Conservation (phyloP, 108 stramenopile species). For the Hondaea fermentalgiana region DNA sequence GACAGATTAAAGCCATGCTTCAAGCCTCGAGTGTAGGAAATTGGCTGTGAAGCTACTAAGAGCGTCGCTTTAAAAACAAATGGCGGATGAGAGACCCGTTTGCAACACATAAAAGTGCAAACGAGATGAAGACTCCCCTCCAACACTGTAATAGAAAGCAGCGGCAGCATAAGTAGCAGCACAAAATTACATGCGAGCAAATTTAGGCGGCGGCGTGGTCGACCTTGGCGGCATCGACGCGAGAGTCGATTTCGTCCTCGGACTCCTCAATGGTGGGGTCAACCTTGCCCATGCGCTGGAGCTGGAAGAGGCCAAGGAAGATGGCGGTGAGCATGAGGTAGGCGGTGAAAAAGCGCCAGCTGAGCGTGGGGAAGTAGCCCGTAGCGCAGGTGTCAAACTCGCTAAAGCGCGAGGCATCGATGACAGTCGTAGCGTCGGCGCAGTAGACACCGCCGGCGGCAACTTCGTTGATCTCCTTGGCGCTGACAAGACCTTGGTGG, state of each 20-base stretch:
- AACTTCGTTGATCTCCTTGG: background rate
- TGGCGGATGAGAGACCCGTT: too few species aligned
- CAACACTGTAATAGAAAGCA: too few species aligned
- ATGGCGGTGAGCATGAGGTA: background rate
- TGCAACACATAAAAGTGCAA: too few species aligned
- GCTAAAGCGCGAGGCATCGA: background rate
- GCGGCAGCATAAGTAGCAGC: too few species aligned
- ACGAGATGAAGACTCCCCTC: too few species aligned
- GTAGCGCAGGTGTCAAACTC: background rate
- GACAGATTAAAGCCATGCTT: too few species aligned
- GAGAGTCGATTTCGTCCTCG: background rate
- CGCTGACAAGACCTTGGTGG: background rate
- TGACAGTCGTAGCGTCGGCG: too few species aligned
- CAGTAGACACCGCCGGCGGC: background rate
- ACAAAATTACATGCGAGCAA: too few species aligned
- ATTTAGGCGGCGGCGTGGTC: background rate
- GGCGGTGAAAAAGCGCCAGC: background rate
- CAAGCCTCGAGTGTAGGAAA: too few species aligned
- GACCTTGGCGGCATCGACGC: background rate
- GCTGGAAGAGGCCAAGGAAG: background rate
- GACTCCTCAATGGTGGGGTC: background rate
- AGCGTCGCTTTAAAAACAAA: too few species aligned
- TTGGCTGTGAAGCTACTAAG: too few species aligned
- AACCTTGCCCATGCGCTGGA: conserved; percentile 7
- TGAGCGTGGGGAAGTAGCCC: background rate